These are phyloP conservation scores for Taiwanofungus camphoratus DNA, from an alignment of 1,284 basidiomycete genomes.

Conservation along the genomic window DNA sequence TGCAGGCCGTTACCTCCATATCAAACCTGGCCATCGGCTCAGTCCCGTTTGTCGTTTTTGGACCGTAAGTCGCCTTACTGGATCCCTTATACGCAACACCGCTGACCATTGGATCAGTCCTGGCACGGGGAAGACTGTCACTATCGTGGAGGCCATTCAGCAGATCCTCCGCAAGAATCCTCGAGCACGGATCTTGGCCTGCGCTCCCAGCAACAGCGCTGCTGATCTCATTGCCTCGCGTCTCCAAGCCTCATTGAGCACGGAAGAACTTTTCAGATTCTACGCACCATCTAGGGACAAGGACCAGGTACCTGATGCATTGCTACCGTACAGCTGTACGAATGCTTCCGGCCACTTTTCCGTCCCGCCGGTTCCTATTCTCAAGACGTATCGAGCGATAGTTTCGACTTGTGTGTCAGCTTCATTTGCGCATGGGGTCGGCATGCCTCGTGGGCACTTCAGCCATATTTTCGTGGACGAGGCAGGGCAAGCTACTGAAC, in stretches of 20 bases:
- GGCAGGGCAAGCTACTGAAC: constrained; percentile 58
- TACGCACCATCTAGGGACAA: constrained; percentile 54
- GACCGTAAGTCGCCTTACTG: constrained; percentile 64
- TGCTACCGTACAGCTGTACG: constrained; percentile 33
- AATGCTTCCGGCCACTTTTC: constrained; percentile 37
- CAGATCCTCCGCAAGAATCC: constrained; percentile 43
- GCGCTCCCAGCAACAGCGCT: constrained; percentile 54
- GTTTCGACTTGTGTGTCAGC: constrained; percentile 61
- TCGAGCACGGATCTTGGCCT: constrained; percentile 46
- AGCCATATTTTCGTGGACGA: constrained; percentile 62
- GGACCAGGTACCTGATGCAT: constrained; percentile 34
- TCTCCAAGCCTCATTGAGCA: constrained; percentile 31
- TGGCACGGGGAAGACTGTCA: constrained; percentile 66
- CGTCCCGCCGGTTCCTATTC: constrained; percentile 33
- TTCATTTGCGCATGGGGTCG: constrained; percentile 47
- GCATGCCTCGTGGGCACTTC: constrained; percentile 53
- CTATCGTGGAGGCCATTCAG: constrained; percentile 55
- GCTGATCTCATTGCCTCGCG: constrained; percentile 53
- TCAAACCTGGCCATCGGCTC: constrained; percentile 37
- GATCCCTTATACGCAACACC: too few relatives aligned
- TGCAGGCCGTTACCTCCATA: constrained; percentile 48
- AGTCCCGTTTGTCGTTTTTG: constrained; percentile 55
- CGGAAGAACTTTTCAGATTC: constrained; percentile 47
- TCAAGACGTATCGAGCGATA: constrained; percentile 46
- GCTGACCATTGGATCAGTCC: constrained; percentile 25